Conservation (phyloP, 2,329 filamentous ascomycete genomes). For the Alternaria arbusti region DNA sequence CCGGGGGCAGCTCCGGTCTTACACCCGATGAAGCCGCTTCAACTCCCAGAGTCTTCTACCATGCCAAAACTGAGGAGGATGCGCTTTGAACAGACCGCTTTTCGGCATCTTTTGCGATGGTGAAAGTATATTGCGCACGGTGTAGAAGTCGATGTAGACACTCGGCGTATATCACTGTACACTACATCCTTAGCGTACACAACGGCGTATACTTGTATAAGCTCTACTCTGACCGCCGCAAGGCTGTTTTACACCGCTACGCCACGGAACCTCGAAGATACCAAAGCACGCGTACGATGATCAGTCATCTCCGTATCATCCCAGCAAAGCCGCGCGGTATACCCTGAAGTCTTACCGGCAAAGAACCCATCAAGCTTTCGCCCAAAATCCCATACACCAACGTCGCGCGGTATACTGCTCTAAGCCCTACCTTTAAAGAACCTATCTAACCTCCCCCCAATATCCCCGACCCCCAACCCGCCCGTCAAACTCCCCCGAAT, state of each 20-base stretch:
- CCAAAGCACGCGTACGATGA: neutral
- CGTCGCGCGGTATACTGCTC: neutral
- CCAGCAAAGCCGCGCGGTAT: too few relatives aligned
- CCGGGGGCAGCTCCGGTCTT: too few relatives aligned
- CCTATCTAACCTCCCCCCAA: conserved; percentile 41
- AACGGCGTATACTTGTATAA: neutral
- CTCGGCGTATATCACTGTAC: neutral
- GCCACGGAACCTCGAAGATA: neutral
- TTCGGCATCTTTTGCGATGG: too few relatives aligned
- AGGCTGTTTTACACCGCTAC: neutral
- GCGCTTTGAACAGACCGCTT: too few relatives aligned
- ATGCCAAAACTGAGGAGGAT: too few relatives aligned
- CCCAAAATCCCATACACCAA: too few relatives aligned
- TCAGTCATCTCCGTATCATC: too few relatives aligned
- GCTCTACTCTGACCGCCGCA: neutral
- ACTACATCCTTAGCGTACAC: neutral
- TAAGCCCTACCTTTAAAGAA: conserved; percentile 47
- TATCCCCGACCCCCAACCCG: conserved; percentile 53
- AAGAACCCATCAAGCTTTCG: too few relatives aligned
- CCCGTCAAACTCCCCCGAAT: conserved; percentile 72
- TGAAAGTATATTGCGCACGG: neutral
- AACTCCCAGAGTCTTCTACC: too few relatives aligned
- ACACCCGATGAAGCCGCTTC: too few relatives aligned
- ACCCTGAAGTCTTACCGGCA: too few relatives aligned
- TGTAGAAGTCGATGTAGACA: neutral